Evolutionary conservation across 768 basidiomycete species (phyloP), one percentile per base, ranked within the genome.

Genomic region (Coprinopsis marcescibilis): DNA sequence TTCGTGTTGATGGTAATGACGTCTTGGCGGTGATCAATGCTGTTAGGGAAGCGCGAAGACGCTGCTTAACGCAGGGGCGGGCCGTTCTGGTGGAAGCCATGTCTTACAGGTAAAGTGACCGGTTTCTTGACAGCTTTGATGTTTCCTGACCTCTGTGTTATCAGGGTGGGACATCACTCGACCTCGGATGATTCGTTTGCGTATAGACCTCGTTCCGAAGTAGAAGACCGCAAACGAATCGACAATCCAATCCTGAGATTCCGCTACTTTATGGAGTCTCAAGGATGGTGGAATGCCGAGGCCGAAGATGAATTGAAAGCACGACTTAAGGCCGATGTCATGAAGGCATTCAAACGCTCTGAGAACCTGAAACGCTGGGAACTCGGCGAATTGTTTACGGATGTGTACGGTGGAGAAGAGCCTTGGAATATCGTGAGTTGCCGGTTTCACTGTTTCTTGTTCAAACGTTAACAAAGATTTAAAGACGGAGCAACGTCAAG

Each of bases 161-260:
- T 36, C 59, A 87, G 86, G 21, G 84, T 96, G 11, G 87, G 92
- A n/a, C 92, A 97, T 60, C 91, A 94, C 60, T 91, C 89, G 14
- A 94, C 89, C 0, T 95, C 93, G 8, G 94, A 97, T 57, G 93
- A 97, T 63, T 94, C 91, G 3, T 94, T 89, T 57, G 93, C 92
- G 17, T 97, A 97, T 62, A 81, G 93, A 32, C 76, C 88, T 1
- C 78, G 88, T 15, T 78, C 89, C 46, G 94, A 95, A 58, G 94
- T 96, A 24, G 89, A 95, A 64, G 85, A 93, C 55, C 79, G 86
- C 58, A 93, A 90, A 67, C 83, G 88, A 25, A 81, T 96, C 46
- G 89, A 95, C 52, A 93, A 94, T 60, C 92, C 92, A 1, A 80
- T 92, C 48, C 73, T 75, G 20, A 83, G 92, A 24, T 89, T 94